Base-by-base conservation (phyloP, 2,329 filamentous ascomycete species). In the Paraconiothyrium brasiliense region DNA sequence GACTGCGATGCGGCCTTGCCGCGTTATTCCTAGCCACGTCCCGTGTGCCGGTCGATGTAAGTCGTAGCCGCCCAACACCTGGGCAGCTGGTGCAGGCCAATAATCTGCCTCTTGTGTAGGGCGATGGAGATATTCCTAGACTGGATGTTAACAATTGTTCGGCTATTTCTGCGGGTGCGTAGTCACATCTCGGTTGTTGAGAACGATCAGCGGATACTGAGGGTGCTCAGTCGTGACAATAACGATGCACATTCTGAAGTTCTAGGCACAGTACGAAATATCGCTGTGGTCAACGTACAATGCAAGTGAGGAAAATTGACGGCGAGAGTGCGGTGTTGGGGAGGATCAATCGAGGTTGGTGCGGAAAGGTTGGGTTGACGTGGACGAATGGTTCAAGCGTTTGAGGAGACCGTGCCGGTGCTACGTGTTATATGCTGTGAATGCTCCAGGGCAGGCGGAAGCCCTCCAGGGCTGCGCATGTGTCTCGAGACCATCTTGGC, bases 11-110 rank as follows among this genome's bases (percentile, higher is more conserved):
- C 86, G 86, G 32, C 88, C 88, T 64, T 87, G 81, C 35, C 80
- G 82, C 9, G 87, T 89, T 59, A 90, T 80, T 22, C 86, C 88
- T 51, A 90, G 84, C 88, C 88, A 90, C 62, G 88, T 90, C 24
- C 88, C 88, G 58, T 87, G 85, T 43, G 81, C 84, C 14, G 83
- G 73, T 30, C 87, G 85, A 51, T 88, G 85, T 11, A 89, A 80
- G 71, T 90, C 88, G 48, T 87, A 86, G 24, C 87, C 87, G 34
- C 86, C 87, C 7, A 90, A 80, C 58, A 90, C 83, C 63, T 88
- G 80, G 16, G 76, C 68, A 67, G 86, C 75, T 3, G 86, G 86
- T 13, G 78, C 68, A 46, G 84, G 82, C 88, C 88, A 90, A 86
- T 86, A 90, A 67, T 81, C 77, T 61, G 85, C 86, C 37, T 79